A percentile compares a stretch with the other conserved stretches of the same genome.
These are phyloP conservation scores for Glycine soja DNA, from an alignment of 306 rosid genomes.

Conservation along the genomic window DNA sequence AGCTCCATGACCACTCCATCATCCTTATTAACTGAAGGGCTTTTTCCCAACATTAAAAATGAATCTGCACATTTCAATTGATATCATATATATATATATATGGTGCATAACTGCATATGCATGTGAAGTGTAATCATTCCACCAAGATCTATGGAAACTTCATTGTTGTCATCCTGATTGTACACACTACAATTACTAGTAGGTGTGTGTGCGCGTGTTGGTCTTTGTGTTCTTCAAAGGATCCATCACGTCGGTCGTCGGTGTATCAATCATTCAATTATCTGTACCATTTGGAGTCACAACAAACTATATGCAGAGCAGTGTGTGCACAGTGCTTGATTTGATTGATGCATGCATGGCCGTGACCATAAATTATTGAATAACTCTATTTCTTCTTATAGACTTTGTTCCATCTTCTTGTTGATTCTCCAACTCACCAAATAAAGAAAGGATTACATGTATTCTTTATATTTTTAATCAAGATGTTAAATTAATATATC, in stretches of 20 bases:
- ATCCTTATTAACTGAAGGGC: not conserved
- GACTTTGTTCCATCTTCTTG: no score
- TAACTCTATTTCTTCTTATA: no score
- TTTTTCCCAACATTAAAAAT: constrained; percentile 22
- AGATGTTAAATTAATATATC: no score
- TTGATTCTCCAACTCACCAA: no score
- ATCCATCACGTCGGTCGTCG: constrained; percentile 5
- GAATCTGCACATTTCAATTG: not conserved
- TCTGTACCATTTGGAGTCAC: constrained; percentile 8
- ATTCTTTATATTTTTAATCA: no score
- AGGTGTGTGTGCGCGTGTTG: not conserved
- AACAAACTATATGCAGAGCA: constrained; percentile 21
- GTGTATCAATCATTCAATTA: constrained; percentile 11
- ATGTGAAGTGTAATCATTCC: constrained; percentile 50
- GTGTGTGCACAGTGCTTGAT: constrained; percentile 15
- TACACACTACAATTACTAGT: not conserved
- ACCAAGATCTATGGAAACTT: constrained; percentile 28
- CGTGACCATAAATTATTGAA: not conserved
- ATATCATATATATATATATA: not conserved
- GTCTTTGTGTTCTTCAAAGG: constrained; percentile 22
- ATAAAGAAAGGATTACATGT: no score
- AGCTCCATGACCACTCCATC: not conserved
- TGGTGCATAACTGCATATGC: constrained; percentile 8
- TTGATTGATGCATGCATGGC: constrained; percentile 37
- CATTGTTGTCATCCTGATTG: constrained; percentile 6